Conservation (phyloP, 2,329 filamentous ascomycete species). For the Trichoderma sp. region DNA sequence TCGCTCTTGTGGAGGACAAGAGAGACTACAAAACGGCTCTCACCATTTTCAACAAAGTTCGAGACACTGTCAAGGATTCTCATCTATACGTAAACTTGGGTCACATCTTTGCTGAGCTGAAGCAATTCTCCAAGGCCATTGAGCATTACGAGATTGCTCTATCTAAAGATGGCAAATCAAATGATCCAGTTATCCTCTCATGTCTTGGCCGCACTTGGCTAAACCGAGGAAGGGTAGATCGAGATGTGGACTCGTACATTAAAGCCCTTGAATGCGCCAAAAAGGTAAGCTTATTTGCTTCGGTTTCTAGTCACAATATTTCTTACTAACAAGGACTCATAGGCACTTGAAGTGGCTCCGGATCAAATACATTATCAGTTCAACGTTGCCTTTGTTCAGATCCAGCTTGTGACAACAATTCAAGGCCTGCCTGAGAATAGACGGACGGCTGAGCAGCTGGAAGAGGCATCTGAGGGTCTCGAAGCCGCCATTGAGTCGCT, state of each 20-base stretch:
- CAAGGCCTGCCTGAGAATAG: conserved; percentile 72
- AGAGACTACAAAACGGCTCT: conserved; percentile 82
- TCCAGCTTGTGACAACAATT: conserved; percentile 83
- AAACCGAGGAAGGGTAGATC: conserved; percentile 67
- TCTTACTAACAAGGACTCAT: neutral
- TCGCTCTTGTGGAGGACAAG: conserved; percentile 90
- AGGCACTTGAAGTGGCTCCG: conserved; percentile 74
- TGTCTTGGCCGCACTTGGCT: conserved; percentile 88
- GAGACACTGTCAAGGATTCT: conserved; percentile 84
- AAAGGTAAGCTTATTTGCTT: conserved; percentile 47
- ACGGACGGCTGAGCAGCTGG: conserved; percentile 75
- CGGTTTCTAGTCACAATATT: neutral
- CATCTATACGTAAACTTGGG: conserved; percentile 91
- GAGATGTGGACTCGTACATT: conserved; percentile 56
- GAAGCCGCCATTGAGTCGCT: conserved; percentile 78
- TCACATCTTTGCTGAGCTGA: conserved; percentile 86
- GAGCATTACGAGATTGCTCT: conserved; percentile 91
- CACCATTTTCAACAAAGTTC: conserved; percentile 83
- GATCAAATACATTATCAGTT: conserved; percentile 92
- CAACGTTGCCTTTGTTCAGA: conserved; percentile 97
- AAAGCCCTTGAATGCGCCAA: conserved; percentile 60
- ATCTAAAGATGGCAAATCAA: conserved; percentile 68
- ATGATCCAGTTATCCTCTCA: conserved; percentile 75
- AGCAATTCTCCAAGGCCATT: conserved; percentile 87
- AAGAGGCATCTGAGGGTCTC: conserved; percentile 75